Evolutionary conservation across 371 early-diverging fungal species (phyloP).

Genomic region (Choanephora cucurbitarum): DNA sequence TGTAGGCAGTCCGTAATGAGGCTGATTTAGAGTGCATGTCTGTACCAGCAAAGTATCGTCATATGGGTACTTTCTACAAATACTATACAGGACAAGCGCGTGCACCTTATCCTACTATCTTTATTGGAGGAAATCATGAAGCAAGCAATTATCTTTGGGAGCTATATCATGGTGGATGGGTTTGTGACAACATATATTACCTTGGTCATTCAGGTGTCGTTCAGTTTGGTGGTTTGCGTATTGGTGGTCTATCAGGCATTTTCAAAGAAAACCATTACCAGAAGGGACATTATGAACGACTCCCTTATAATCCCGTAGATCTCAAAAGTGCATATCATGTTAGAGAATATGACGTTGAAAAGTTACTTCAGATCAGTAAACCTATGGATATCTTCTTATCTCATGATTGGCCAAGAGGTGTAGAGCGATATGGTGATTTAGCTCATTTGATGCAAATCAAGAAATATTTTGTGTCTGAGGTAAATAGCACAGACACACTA

Average conservation of each 20-base stretch:
- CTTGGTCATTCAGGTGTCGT: constrained; percentile 86
- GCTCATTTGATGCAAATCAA: constrained; percentile 64
- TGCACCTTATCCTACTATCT: constrained; percentile 88
- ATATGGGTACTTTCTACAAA: constrained; percentile 84
- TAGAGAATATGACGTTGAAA: constrained; percentile 79
- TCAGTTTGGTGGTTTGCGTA: constrained; percentile 84
- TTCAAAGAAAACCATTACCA: constrained; percentile 77
- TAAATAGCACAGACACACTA: constrained; percentile 31
- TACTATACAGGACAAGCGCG: constrained; percentile 85
- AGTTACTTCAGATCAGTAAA: constrained; percentile 65
- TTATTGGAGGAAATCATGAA: constrained; percentile 99
- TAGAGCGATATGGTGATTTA: constrained; percentile 80
- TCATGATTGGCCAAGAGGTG: constrained; percentile 96
- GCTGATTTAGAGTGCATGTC: constrained; percentile 81
- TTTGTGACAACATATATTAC: constrained; percentile 91
- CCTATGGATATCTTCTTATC: constrained; percentile 89
- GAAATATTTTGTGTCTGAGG: constrained; percentile 73
- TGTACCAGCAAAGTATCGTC: constrained; percentile 81
- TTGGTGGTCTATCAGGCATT: constrained; percentile 94
- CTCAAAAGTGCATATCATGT: constrained; percentile 83
- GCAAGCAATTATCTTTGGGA: constrained; percentile 92
- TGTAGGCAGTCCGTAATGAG: constrained; percentile 80
- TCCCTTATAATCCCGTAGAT: constrained; percentile 68
- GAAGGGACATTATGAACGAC: constrained; percentile 76
- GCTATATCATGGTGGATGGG: constrained; percentile 97